A percentile compares a stretch with the other conserved stretches of the same genome.
Evolutionary conservation across 1,284 basidiomycete genomes (phyloP).

Genomic region (Moesziomyces sp.): DNA sequence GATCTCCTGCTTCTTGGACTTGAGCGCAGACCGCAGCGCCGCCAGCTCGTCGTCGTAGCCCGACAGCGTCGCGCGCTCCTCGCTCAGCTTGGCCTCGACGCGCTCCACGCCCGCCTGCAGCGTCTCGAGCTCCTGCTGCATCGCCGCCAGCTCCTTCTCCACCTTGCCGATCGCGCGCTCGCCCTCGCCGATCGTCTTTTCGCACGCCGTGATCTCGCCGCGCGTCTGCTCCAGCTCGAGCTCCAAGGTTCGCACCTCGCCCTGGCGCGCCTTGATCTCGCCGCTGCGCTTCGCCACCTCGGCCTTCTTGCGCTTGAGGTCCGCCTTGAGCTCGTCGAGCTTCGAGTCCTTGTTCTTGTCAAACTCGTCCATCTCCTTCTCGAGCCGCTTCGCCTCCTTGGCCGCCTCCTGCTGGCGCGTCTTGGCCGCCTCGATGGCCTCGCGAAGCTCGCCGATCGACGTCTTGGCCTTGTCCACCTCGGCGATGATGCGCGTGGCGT

Average conservation of each 20-base stretch:
- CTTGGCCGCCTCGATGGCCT: constrained; percentile 76
- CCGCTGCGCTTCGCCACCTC: constrained; percentile 83
- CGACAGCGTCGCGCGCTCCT: constrained; percentile 85
- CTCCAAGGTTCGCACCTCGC: constrained; percentile 84
- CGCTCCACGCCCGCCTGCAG: constrained; percentile 75
- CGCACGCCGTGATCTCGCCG: constrained; percentile 77
- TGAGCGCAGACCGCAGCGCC: constrained; percentile 82
- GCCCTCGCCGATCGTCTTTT: constrained; percentile 75
- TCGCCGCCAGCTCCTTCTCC: constrained; percentile 75
- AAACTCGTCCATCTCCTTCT: constrained; percentile 98
- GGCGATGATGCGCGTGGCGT: constrained; percentile 81
- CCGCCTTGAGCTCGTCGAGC: constrained; percentile 85
- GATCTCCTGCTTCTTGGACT: constrained; percentile 81
- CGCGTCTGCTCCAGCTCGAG: constrained; percentile 90
- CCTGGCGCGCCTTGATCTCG: constrained; percentile 85
- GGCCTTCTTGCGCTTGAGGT: constrained; percentile 83
- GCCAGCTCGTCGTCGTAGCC: constrained; percentile 89
- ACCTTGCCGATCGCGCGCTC: constrained; percentile 74
- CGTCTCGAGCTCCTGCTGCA: constrained; percentile 73
- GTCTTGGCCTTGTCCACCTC: constrained; percentile 82
- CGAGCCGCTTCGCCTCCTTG: constrained; percentile 83
- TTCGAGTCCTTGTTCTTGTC: constrained; percentile 98
- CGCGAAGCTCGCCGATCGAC: constrained; percentile 76
- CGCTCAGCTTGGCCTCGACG: constrained; percentile 79
- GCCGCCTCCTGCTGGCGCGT: constrained; percentile 81